Evolutionary conservation across 371 early-diverging fungal genomes (phyloP), one percentile per base, ranked within the genome.

Genomic region (Mortierella sp.): DNA sequence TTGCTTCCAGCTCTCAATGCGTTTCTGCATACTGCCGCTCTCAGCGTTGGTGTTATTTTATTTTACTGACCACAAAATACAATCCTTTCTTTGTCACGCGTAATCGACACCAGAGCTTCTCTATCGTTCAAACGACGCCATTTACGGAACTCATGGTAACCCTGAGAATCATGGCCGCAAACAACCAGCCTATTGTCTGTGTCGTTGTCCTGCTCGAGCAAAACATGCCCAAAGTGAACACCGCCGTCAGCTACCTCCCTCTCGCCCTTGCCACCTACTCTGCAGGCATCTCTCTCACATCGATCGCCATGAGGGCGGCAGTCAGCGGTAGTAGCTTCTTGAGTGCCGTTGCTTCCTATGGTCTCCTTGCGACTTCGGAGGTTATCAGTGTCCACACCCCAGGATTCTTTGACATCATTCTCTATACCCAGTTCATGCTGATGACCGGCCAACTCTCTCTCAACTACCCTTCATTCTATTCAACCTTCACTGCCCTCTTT

Each of bases 381-480:
- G 76, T 88, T 0, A 77, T 91, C 61, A 88, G 88, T n/a, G 80
- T 92, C 21, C 90, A 90, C 71, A 89, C 91, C 2, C 92, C 92
- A 16, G 91, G 91, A 1, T 88, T 92, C 64, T 90, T 91, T 69
- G 92, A 92, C 74, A 64, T 92, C 28, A 77, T 92, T 31, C 89
- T 86, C 71, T 90, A 92, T 71, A 86, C 90, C 1, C 92, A 92
- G 72, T 92, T 91, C 61, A 89, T 92, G 70, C 88, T 90, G 16
- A 83, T 85, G 51, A 86, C 88, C 2, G 91, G 91, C 1, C 90
- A 88, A 64, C 88, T 92, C 72, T 90, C 88, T 34, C 67, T 92
- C 59, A 82, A 87, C 69, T 92, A 92, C 72, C 92, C 92, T 8
- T 76, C 83, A 8, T 92, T 92, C 61, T 90, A 91, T 71, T 76